Base-by-base conservation (phyloP, 2,329 filamentous ascomycete genomes). In the Aspergillus quadricinctus region DNA sequence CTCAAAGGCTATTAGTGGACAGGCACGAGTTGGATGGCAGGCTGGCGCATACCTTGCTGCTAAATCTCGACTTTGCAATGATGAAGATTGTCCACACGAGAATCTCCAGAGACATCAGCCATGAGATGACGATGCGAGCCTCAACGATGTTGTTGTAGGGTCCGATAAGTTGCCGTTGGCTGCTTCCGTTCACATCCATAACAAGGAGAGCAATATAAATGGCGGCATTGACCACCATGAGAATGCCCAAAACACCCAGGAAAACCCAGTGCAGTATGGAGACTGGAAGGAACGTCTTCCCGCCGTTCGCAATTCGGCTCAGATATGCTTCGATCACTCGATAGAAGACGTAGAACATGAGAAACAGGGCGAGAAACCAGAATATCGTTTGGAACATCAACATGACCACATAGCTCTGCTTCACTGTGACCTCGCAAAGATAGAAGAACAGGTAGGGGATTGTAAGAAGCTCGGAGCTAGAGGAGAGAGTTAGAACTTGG, bases 311-410 rank as follows among this genome's bases (percentile, higher is more conserved):
- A 21, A 64, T 56, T 8, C 60, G 56, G 9, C 58, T 54, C 23
- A 69, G 57, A 8, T 61, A 37, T 46, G 50, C 37, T 41, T 68
- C 59, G 9, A 64, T 58, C 17, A 66, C 43, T 3, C 49, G 51
- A 52, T 63, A 69, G 54, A 68, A 63, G 40, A 63, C 55, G 28
- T 59, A 61, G 46, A 63, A 58, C 11, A 63, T 41, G 14, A 68
- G 8, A 21, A 59, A 57, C 10, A 51, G 21, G 2, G 40, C 56
- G 10, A 60, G 6, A n/a, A 61, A 19, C 28, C 8, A 10, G 55
- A 69, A 69, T 21, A 67, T 61, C 1, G 53, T 29, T 9, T 49
- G 11, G 14, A 68, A 48, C 55, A 69, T 65, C 6, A 56, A 37
- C n/a, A 52, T 35, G 50, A 67, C 60, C 6, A 61, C 35, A 27